phyloP scores from a whole-genome alignment of 164 flowering plant species.

The Chloranthus sessilifolius region DNA sequence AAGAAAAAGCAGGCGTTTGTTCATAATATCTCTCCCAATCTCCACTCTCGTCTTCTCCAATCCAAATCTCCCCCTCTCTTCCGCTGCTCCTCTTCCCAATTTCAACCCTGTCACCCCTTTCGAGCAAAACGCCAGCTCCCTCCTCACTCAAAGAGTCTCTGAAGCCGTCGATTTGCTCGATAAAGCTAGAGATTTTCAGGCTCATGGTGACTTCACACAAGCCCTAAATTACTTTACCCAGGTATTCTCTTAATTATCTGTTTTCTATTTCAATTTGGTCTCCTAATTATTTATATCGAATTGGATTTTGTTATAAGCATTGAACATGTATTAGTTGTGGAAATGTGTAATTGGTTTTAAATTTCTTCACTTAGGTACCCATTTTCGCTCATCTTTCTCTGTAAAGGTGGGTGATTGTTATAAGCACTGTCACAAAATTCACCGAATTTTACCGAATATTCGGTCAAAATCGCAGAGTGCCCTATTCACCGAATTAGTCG shows the following conservation, averaged over 20 bases:
- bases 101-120: constrained; percentile 42
- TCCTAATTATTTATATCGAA: no score
- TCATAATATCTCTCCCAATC: constrained; percentile 30
- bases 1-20: constrained; percentile 22
- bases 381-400: no score
- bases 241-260: constrained; percentile 24
- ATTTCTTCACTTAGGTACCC: no score
- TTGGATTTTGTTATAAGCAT: no score
- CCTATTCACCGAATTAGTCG: no score
- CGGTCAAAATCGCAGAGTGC: no score
- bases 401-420: no score
- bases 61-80: constrained; percentile 9
- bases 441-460: no score
- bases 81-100: constrained; percentile 14
- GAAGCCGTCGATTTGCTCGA: constrained; percentile 51
- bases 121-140: constrained; percentile 40
- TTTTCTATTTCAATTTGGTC: background rate
- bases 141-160: constrained; percentile 29
- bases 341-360: no score
- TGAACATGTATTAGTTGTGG: no score
- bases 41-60: constrained; percentile 6
- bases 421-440: no score
- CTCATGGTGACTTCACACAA: constrained; percentile 45
- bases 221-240: constrained; percentile 52
- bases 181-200: constrained; percentile 58